phyloP scores from a whole-genome alignment of 257 asterid genomes.

The Striga asiatica region DNA sequence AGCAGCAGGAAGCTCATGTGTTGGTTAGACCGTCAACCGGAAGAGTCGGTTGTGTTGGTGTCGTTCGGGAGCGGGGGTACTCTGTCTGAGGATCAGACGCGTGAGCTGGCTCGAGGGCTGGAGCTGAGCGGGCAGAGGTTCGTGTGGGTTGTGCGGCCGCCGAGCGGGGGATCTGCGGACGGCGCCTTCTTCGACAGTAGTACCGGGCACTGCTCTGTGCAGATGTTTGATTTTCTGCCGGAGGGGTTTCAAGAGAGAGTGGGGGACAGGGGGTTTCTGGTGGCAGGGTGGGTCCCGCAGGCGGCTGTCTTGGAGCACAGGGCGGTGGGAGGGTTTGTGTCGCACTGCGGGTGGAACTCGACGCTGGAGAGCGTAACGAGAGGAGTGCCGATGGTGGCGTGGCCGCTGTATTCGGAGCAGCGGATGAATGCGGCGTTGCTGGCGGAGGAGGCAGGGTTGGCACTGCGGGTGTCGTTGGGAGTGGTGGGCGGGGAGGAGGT shows the following conservation, averaged over 20 bases:
- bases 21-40: constrained; percentile 53
- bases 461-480: constrained; percentile 31
- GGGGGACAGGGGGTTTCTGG: constrained; percentile 20
- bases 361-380: constrained; percentile 34
- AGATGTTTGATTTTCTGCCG: constrained; percentile 36
- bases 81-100: constrained; percentile 29
- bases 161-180: constrained; percentile 26
- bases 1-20: no score
- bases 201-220: constrained; percentile 4
- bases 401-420: constrained; percentile 76
- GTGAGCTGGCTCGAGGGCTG: constrained; percentile 55
- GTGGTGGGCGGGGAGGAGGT: constrained; percentile 53
- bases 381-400: constrained; percentile 50
- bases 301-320: constrained; percentile 35
- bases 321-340: constrained; percentile 41
- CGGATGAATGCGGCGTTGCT: constrained; percentile 42
- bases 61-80: constrained; percentile 69
- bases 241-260: constrained; percentile 32
- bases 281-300: constrained; percentile 42
- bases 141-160: constrained; percentile 58
- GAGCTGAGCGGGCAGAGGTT: constrained; percentile 48
- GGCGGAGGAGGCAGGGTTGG: constrained; percentile 42
- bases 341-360: constrained; percentile 76
- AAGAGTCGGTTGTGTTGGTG: constrained; percentile 44
- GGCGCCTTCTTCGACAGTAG: constrained; percentile 29